Evolutionary conservation across 1,284 basidiomycete genomes (phyloP), one percentile per base, ranked within the genome.

Genomic region (Heterobasidion parviporum): DNA sequence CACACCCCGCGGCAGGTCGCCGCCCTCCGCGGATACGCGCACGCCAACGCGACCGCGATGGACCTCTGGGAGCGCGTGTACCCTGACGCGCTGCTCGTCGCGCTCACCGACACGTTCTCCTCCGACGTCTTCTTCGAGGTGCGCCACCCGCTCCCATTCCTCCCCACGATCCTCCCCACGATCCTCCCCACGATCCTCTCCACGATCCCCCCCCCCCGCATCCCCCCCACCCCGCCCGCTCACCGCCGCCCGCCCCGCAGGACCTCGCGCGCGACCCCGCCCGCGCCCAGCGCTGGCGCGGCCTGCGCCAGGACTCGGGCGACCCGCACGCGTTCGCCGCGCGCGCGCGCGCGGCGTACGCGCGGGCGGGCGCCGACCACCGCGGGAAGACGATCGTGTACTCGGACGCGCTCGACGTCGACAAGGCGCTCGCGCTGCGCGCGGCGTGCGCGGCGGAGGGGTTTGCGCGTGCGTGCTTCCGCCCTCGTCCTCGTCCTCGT

Each of bases 21-120:
- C 8, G 92, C 94, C 2, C 65, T 91, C 57, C 80, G 79, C 61
- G 92, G 93, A 1, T 97, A 97, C 66, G 80, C 85, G 56, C 71
- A 80, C 45, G 86, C 85, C 16, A 93, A 96, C 67, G 73, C 77
- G 0, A 71, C 74, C 8, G 90, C 92, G 0, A 76, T 97, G 67
- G 79, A 87, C 52, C 77, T 92, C 54, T 98, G 94, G 94, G 89
- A 96, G 66, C 69, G 80, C 50, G 80, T 85, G 7, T 95, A 93
- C 64, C 77, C 79, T 1, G 69, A 80, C 33, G 70, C 71, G 6
- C 67, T 75, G 1, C 74, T 86, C 6, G 82, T 92, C 55, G 92
- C 94, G 18, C 74, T 97, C 46, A 96, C 95, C 9, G 94, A 98
- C 70, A 98, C 94, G 0, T 97, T 96, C 70, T 90, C 93, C 4